Base-by-base conservation (phyloP, 306 rosid species). In the Cucurbita maxima region DNA sequence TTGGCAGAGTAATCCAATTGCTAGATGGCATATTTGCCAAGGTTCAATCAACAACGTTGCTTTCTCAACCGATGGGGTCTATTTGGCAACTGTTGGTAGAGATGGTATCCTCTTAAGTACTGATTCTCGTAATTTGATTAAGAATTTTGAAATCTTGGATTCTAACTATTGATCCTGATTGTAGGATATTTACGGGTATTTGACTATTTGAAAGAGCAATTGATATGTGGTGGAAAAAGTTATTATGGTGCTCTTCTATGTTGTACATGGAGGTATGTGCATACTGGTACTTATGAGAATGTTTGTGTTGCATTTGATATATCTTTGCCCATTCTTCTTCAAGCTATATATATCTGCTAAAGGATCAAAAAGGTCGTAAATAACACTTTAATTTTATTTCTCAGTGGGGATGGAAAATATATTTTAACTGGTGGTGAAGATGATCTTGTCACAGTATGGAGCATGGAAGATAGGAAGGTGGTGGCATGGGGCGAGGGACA, bases 401-500 rank as follows among this genome's bases (percentile, higher is more conserved):
- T 80, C 90, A 95, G 99, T 71, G 78, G 77, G 87, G 99, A 95
- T 82, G 96, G 98, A 79, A 94, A 94, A 77, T 94, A 90, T 79
- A 79, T 95, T 80, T 86, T 95, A 86, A 84, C 99, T 11, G 99
- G 99, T 66, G 99, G 99, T 51, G 99, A 95, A 89, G 99, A 95
- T 63, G 99, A 95, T 89, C 80, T 95, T 59, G 97, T 95, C 81
- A 97, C 92, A 79, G 92, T 95, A 79, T 95, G 99, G 99, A 89
- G 99, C 86, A 86, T 91, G 92, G 97, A 91, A 84, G 97, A 91
- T 83, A 89, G 99, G 60, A 95, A 91, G 81, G 89, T 95, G 81
- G 96, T 95, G 63, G 99, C 99, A 41, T 91, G 99, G 99, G 96
- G 99, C 44, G 99, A 95, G 86, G 99, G 99, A 47, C 99, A 95